Base-by-base conservation (phyloP, 306 rosid species). In the Gastrolobium villosum region DNA sequence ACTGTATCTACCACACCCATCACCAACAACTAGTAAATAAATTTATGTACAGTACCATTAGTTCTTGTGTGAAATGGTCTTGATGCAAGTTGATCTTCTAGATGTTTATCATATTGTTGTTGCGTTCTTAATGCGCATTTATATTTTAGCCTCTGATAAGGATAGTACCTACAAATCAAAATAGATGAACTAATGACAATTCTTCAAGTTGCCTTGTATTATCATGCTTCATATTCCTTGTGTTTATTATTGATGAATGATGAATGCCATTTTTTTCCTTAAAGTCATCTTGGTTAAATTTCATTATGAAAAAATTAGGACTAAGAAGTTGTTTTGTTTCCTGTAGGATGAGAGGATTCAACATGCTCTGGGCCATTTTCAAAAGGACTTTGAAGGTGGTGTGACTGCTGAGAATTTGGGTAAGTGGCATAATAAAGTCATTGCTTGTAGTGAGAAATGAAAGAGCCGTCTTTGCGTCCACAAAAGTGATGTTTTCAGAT, bases 361-460 rank as follows among this genome's bases (percentile, higher is more conserved):
- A 35, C 66, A 84, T 82, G 66, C 80, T 80, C 88, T 94, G 39
- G 98, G 98, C 64, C 97, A 89, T 76, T 83, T 90, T 80, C 93
- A 83, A 80, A 89, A 86, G 79, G 94, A 87, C 69, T 94, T 92
- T 65, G 96, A 92, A 81, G 93, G 92, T 57, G 88, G 86, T 75
- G 75, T 84, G 28, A 86, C 83, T 74, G 88, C 90, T 37, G 90
- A 89, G 79, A 92, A 79, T 82, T 85, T 89, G 81, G 96, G 98
- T 94, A 82, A 82, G 92, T 84, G 76, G 75, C 79, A 53, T 36
- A 55, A 53, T 75, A 30, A 67, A 72, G 72, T 74, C 43, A 43
- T 83, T 74, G 59, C 70, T 77, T 36, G 75, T 66, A 31, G 41
- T 85, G 77, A 64, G 72, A 83, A 70, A n/a, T n/a, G n/a, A n/a